Evolutionary conservation across 1,284 basidiomycete species (phyloP).

Genomic region (Golubevia sp.): DNA sequence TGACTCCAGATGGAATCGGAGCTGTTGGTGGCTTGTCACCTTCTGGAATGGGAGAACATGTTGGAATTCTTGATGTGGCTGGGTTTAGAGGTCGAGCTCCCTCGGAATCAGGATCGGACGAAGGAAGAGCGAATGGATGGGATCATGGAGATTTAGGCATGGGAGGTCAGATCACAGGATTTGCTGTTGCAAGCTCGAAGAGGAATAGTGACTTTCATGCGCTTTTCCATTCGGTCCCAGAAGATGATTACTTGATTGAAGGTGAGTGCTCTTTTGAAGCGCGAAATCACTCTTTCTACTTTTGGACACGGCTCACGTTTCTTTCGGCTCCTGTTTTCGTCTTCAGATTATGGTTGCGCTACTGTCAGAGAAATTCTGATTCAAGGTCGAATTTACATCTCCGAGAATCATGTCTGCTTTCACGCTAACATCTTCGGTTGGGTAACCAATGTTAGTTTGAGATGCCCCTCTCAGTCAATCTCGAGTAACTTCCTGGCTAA

Average conservation of each 20-base stretch:
- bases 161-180: constrained; percentile 67
- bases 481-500: constrained; percentile 1
- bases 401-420: constrained; percentile 97
- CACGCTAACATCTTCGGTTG: constrained; percentile 99
- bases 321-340: neutral
- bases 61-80: constrained; percentile 14
- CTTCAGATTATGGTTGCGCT: constrained; percentile 93
- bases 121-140: neutral
- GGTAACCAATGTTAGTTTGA: constrained; percentile 83
- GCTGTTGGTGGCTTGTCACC: constrained; percentile 20
- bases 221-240: constrained; percentile 80
- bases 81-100: neutral
- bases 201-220: constrained; percentile 95
- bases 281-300: neutral
- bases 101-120: neutral
- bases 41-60: constrained; percentile 20
- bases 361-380: constrained; percentile 93
- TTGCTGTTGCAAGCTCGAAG: constrained; percentile 93
- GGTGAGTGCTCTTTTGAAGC: constrained; percentile 68
- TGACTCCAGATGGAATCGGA: constrained; percentile 31
- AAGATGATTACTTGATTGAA: constrained; percentile 97
- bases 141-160: too few species aligned
- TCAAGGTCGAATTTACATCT: constrained; percentile 93
- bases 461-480: neutral
- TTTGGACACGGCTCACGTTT: neutral